Conservation (phyloP, 1,284 basidiomycete species). For the Ceratobasidium sp. region DNA sequence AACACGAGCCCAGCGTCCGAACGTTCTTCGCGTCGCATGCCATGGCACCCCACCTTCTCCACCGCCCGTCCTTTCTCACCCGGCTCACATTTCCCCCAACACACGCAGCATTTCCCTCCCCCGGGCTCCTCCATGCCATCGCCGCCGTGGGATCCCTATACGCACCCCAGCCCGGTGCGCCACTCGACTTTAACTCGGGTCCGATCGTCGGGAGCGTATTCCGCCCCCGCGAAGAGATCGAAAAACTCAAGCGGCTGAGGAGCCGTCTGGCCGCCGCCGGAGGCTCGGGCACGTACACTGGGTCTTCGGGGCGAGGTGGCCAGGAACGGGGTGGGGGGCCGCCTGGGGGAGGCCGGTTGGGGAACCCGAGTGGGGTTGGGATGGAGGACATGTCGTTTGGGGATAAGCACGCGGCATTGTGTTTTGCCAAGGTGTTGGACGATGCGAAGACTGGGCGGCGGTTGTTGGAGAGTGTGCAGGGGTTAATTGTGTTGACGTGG, state of each 20-base stretch:
- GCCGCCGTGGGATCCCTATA: conserved; percentile 56
- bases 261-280: conserved; percentile 18
- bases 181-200: conserved; percentile 42
- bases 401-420: conserved; percentile 32
- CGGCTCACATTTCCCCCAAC: conserved; percentile 57
- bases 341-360: not conserved
- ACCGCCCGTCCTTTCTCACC: conserved; percentile 53
- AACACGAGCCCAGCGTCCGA: conserved; percentile 50
- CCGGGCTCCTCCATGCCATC: conserved; percentile 57
- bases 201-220: conserved; percentile 42
- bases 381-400: conserved; percentile 36
- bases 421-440: conserved; percentile 41
- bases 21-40: conserved; percentile 55
- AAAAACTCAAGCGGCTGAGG: conserved; percentile 28
- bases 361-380: not conserved
- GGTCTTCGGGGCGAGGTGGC: not conserved
- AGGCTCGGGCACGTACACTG: conserved; percentile 27
- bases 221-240: conserved; percentile 30
- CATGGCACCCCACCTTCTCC: conserved; percentile 54
- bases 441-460: conserved; percentile 24
- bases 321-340: not conserved
- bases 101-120: conserved; percentile 56
- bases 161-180: conserved; percentile 48
- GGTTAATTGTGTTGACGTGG: conserved; percentile 27
- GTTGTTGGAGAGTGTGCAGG: conserved; percentile 29